Evolutionary conservation across 495 filamentous ascomycete species (phyloP), one percentile per base, ranked within the genome.

Genomic region (Aspergillus nidulans): DNA sequence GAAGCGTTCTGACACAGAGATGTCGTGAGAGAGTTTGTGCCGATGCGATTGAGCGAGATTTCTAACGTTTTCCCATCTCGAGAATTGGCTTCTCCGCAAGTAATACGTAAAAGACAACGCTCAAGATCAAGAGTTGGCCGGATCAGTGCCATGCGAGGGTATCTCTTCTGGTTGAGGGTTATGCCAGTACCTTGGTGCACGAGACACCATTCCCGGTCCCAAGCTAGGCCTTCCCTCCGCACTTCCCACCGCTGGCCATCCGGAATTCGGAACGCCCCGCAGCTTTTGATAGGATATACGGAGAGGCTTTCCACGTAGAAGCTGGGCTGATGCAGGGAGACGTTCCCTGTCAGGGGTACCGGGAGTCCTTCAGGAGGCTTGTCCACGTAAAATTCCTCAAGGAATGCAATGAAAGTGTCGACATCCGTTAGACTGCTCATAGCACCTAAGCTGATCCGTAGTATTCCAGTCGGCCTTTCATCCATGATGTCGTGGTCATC

Each of bases 181-280:
- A 81, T 81, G 0, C 85, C 85, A 2, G 90, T 91, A 8, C 89
- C 88, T 62, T 85, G 82, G 65, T 95, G 90, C 15, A 97, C 80
- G 15, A 97, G 69, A 64, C 90, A 95, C 92, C 92, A 97, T 70
- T 97, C 92, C 47, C 91, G 75, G 67, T 97, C 92, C 91, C 91
- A 96, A 16, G 85, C 87, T 6, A 97, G 72, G 0, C 92, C 92
- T 69, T 95, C 87, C 15, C 75, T 70, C 44, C 77, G 81, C 23
- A 95, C 79, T 63, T 89, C 84, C 92, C 92, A 97, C 18, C 75
- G 63, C 20, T 70, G 69, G 7, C 72, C 81, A 1, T 73, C 56
- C 0, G 90, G 85, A 36, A 97, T 79, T n/a, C 74, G 77, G 60
- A 85, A 92, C 7, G 86, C 86, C 7, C 81, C 88, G 63, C 92